Conservation (phyloP, 441 rosid species). For the Hura crepitans region DNA sequence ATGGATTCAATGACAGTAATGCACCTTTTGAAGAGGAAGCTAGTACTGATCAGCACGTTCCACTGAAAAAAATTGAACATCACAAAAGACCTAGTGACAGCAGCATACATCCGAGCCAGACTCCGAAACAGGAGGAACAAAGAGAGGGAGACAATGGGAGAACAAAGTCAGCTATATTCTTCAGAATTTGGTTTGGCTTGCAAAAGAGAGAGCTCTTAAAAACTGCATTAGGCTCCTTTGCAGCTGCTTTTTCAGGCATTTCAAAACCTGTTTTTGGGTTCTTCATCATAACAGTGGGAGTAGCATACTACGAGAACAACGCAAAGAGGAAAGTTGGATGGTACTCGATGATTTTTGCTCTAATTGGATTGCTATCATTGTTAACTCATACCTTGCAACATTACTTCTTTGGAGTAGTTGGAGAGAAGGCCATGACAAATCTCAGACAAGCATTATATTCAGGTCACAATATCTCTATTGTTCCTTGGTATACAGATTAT, state of each 20-base stretch:
- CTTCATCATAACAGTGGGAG: constrained; percentile 59
- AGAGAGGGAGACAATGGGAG: constrained; percentile 7
- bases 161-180: constrained; percentile 33
- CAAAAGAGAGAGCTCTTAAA: constrained; percentile 39
- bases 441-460: constrained; percentile 52
- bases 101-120: constrained; percentile 8
- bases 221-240: constrained; percentile 43
- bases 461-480: constrained; percentile 32
- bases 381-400: constrained; percentile 61
- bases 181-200: constrained; percentile 59
- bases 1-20: constrained; percentile 26
- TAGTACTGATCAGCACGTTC: constrained; percentile 20
- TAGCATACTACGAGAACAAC: constrained; percentile 39
- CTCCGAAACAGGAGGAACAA: constrained; percentile 26
- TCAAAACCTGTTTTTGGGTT: constrained; percentile 65
- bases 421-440: constrained; percentile 65
- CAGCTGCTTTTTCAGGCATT: constrained; percentile 69
- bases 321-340: constrained; percentile 40
- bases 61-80: constrained; percentile 20
- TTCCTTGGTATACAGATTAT: not conserved
- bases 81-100: constrained; percentile 18
- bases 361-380: constrained; percentile 50
- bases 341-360: constrained; percentile 45
- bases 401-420: constrained; percentile 59
- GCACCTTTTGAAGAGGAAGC: constrained; percentile 23